These are phyloP conservation scores for Rhizopus microsporus DNA, from an alignment of 371 early-diverging fungal species.

Conservation along the genomic window DNA sequence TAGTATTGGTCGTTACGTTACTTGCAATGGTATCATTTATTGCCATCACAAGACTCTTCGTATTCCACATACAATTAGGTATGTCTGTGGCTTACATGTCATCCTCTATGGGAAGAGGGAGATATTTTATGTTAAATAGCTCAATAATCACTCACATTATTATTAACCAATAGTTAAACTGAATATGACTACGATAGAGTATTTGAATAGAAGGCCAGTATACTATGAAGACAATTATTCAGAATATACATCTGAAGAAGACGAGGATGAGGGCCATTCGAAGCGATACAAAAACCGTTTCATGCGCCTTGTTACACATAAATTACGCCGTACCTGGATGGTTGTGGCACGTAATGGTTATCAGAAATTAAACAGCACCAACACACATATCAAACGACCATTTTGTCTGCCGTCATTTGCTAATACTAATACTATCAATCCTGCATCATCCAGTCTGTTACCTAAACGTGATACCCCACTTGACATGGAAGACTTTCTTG, in stretches of 20 bases:
- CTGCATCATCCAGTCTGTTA: too few relatives aligned
- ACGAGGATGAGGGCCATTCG: conserved; percentile 7
- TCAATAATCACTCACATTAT: neutral
- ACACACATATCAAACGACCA: too few relatives aligned
- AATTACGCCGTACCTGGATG: conserved; percentile 18
- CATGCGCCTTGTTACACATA: conserved; percentile 9
- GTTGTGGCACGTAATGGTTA: conserved; percentile 1
- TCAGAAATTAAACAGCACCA: neutral
- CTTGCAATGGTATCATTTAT: conserved; percentile 26
- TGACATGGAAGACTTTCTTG: conserved; percentile 40
- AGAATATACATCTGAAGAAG: conserved; percentile 9
- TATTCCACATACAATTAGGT: conserved; percentile 54
- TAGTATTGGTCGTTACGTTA: conserved; percentile 17
- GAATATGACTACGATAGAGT: conserved; percentile 58
- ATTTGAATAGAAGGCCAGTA: conserved; percentile 29
- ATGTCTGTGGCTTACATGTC: neutral
- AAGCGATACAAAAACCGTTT: neutral
- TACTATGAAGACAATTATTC: conserved; percentile 18
- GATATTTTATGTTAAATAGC: neutral
- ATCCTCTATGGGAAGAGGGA: neutral
- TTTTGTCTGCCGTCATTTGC: too few relatives aligned
- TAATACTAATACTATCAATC: too few relatives aligned
- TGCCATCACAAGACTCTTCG: conserved; percentile 40
- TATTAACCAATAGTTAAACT: conserved; percentile 23
- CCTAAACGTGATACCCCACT: neutral